Evolutionary conservation across 352 stramenopile species (phyloP).

Genomic region (Globisporangium emineosum): DNA sequence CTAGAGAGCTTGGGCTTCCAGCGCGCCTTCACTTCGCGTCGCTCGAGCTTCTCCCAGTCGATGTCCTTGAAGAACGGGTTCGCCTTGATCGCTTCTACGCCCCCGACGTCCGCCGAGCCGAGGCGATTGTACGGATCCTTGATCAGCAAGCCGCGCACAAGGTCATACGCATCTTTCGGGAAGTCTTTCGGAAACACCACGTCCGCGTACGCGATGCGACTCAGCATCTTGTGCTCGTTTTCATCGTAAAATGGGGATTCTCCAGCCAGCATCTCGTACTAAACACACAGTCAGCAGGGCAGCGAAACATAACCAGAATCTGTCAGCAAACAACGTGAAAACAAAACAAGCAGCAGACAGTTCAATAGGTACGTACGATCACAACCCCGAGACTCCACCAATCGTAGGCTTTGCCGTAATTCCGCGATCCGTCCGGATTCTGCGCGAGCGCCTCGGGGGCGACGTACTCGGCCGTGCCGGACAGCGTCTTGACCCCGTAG

Average conservation of each 20-base stretch:
- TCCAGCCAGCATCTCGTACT: constrained; percentile 88
- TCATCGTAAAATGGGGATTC: constrained; percentile 88
- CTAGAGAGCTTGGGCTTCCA: constrained; percentile 84
- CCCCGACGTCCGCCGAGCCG: constrained; percentile 59
- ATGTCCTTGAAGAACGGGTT: constrained; percentile 72
- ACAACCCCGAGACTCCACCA: constrained; percentile 89
- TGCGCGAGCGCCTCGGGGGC: constrained; percentile 81
- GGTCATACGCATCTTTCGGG: constrained; percentile 63
- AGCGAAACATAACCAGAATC: neutral
- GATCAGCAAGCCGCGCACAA: constrained; percentile 67
- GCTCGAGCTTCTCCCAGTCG: constrained; percentile 72
- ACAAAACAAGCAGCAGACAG: constrained; percentile 4
- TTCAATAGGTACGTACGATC: constrained; percentile 49
- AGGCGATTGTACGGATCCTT: constrained; percentile 75
- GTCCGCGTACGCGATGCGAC: constrained; percentile 75
- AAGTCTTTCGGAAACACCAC: constrained; percentile 78
- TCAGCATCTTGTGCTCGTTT: constrained; percentile 88
- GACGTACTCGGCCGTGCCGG: constrained; percentile 85
- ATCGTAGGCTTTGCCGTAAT: constrained; percentile 88
- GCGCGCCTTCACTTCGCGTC: constrained; percentile 68
- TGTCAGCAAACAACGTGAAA: neutral
- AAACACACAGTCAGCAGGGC: neutral
- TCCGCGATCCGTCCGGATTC: constrained; percentile 70
- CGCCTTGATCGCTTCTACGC: constrained; percentile 68
- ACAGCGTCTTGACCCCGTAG: constrained; percentile 84